A percentile compares a stretch with the other conserved stretches of the same genome.
phyloP scores from a whole-genome alignment of 345 rosid genomes.

The Acer negundo region DNA sequence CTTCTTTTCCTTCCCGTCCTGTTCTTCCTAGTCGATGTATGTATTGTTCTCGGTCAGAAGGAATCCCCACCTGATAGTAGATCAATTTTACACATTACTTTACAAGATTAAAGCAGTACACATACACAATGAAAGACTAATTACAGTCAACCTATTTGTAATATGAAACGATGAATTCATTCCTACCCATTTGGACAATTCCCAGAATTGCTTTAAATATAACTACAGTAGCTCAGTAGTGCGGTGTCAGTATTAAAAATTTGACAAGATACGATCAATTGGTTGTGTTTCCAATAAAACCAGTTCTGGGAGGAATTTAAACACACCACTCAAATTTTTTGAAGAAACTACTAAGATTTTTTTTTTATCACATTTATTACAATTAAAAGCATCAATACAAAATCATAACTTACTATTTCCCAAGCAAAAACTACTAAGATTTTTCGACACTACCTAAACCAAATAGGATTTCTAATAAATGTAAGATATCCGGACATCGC shows the following conservation, averaged over 20 bases:
- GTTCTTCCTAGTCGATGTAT: conserved; percentile 95
- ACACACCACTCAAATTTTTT: not conserved
- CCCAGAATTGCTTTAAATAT: not conserved
- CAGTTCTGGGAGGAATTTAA: not conserved
- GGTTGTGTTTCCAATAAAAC: not conserved
- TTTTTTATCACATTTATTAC: not conserved
- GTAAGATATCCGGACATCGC: not conserved
- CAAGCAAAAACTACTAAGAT: not conserved
- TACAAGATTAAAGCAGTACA: not conserved
- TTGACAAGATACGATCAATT: not conserved
- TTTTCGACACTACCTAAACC: not conserved
- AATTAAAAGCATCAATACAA: not conserved
- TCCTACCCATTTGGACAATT: conserved; percentile 6
- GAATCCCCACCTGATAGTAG: conserved; percentile 72
- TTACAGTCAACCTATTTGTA: not conserved
- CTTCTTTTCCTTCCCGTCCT: conserved; percentile 83
- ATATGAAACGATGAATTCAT: not conserved
- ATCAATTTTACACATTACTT: conserved; percentile 10
- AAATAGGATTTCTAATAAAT: not conserved
- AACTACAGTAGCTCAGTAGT: not conserved
- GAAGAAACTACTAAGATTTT: not conserved
- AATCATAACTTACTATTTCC: not conserved
- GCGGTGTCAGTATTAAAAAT: not conserved
- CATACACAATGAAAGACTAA: not conserved
- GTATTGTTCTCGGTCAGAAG: conserved; percentile 75